A percentile compares a stretch with the other conserved stretches of the same genome.
These are phyloP conservation scores for Hanseniaspora valbyensis DNA, from an alignment of 805 yeast species.

Conservation along the genomic window DNA sequence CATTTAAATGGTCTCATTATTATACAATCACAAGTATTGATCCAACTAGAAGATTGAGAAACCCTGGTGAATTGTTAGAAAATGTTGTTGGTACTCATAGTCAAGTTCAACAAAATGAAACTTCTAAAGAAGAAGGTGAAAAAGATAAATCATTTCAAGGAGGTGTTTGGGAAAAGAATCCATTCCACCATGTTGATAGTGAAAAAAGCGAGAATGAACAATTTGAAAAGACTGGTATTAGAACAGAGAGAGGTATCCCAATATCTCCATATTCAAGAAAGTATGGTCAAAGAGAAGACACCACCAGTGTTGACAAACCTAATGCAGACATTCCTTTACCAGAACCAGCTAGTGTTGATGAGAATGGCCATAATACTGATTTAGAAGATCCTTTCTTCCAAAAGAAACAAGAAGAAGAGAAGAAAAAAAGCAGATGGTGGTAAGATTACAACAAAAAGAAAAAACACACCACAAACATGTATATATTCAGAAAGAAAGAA, in stretches of 20 bases:
- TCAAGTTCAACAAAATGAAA: conserved; percentile 17
- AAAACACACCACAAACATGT: background rate
- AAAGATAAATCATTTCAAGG: conserved; percentile 33
- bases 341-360: background rate
- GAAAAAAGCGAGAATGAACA: conserved; percentile 10
- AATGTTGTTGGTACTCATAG: conserved; percentile 22
- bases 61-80: conserved; percentile 38
- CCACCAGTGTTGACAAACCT: background rate
- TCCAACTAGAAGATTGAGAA: conserved; percentile 42
- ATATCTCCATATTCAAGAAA: conserved; percentile 7
- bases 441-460: background rate
- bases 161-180: conserved; percentile 28
- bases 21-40: conserved; percentile 42
- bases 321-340: background rate
- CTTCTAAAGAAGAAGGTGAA: conserved; percentile 32
- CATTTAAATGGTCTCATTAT: conserved; percentile 41
- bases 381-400: conserved; percentile 24
- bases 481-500: background rate
- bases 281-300: background rate
- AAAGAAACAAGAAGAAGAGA: background rate
- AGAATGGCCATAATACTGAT: conserved; percentile 1
- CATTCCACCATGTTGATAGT: conserved; percentile 12
- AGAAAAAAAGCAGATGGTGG: background rate
- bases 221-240: conserved; percentile 8
- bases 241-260: background rate